Evolutionary conservation across 163 green algal species (phyloP), one percentile per base, ranked within the genome.

Genomic region (Scenedesmus sp.): DNA sequence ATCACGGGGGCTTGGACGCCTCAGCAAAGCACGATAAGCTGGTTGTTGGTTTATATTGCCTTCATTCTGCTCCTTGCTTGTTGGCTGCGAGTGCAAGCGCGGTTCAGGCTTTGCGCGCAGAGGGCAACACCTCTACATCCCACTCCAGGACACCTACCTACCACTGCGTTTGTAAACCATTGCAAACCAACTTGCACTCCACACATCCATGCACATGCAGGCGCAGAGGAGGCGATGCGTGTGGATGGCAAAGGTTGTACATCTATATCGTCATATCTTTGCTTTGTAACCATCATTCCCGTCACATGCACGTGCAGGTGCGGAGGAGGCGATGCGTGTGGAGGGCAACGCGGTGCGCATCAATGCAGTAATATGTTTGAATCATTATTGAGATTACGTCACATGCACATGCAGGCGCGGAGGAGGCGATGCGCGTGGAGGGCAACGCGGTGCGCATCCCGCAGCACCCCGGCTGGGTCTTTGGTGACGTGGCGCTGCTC

Each of bases 401-500:
- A 26, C 26, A n/a, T 56, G 74, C 34, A 2, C 20, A n/a, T 62
- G 10, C 88, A 91, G 88, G 57, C 56, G 57, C 12, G 20, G 88
- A 92, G 26, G 88, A 92, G 64, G 70, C 52, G 4, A 46, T 87
- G 84, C 90, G 94, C n/a, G 94, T 97, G 74, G 94, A 97, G 55
- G 94, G 94, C 16, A 93, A 96, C 87, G 94, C 92, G 3, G 92
- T 97, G n/a, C 93, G 94, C 62, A 97, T 98, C 90, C 89, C 90
- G 10, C 95, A 97, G 92, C 93, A 94, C 26, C 93, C 95, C 1
- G 96, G 96, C 54, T 97, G 95, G 95, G 94, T 97, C 34, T 97
- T 98, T 95, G 96, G 96, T 54, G 96, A 97, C 82, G 93, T 97
- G 20, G 94, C 96, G 9, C 93, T 98, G 74, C 94, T 98, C n/a